Conservation (phyloP, 2,329 filamentous ascomycete species). For the Phaeophleospora eucalypticola region DNA sequence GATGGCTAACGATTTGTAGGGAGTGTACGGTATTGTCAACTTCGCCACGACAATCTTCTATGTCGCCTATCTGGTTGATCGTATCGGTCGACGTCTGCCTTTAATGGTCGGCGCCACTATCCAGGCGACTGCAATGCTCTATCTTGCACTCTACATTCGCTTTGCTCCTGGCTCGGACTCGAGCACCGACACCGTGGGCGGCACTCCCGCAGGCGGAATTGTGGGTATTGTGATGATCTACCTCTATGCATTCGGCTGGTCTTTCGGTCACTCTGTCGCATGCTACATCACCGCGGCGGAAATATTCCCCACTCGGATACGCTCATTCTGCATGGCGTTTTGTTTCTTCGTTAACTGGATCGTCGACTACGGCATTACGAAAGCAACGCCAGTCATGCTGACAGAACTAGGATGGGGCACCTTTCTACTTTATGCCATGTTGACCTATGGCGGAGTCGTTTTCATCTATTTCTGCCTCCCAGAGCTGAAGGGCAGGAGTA, state of each 20-base stretch:
- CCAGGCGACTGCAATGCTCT: conserved; percentile 18
- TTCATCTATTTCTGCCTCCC: conserved; percentile 22
- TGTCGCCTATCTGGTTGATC: conserved; percentile 19
- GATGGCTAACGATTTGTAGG: conserved; percentile 9
- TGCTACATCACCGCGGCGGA: conserved; percentile 19
- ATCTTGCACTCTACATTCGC: conserved; percentile 18
- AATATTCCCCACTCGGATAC: conserved; percentile 18
- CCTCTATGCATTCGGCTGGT: conserved; percentile 20
- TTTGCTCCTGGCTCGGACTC: conserved; percentile 7
- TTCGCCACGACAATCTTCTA: conserved; percentile 19
- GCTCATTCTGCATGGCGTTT: conserved; percentile 20
- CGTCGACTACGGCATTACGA: too few species aligned
- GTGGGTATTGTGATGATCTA: conserved; percentile 18
- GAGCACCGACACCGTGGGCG: conserved; percentile 5
- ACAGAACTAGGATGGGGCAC: too few species aligned
- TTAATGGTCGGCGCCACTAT: conserved; percentile 17
- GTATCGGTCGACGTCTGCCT: conserved; percentile 18
- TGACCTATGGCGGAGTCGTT: conserved; percentile 17
- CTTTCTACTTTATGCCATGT: too few species aligned
- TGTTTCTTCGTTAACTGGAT: conserved; percentile 24
- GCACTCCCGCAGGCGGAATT: conserved; percentile 17
- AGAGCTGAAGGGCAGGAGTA: conserved; percentile 18
- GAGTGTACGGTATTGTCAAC: conserved; percentile 22
- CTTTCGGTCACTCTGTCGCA: conserved; percentile 18
- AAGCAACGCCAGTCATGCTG: too few species aligned